phyloP scores from a whole-genome alignment of 441 rosid genomes.

The Jatropha multifida region DNA sequence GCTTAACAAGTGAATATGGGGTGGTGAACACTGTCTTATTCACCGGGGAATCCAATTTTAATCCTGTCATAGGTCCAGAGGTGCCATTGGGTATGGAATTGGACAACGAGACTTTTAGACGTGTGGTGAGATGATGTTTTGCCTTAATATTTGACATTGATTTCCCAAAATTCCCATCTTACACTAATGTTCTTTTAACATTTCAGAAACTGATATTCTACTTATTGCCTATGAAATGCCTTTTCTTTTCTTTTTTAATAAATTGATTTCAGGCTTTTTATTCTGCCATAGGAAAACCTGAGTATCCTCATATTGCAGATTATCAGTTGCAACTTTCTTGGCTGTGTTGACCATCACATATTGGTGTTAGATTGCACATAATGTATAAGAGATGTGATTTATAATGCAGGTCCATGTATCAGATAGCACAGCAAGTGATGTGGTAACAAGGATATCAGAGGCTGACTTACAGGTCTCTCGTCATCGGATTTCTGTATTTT shows the following conservation, averaged over 20 bases:
- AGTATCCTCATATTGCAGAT: neutral
- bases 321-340: neutral
- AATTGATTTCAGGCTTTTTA: neutral
- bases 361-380: neutral
- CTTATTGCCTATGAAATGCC: neutral
- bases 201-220: neutral
- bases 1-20: conserved; percentile 56
- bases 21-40: conserved; percentile 60
- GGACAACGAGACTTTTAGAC: conserved; percentile 38
- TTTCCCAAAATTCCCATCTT: neutral
- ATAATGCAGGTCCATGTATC: conserved; percentile 31
- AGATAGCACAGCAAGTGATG: conserved; percentile 42
- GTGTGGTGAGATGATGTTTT: conserved; percentile 31
- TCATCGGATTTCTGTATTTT: conserved; percentile 48
- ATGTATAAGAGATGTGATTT: neutral
- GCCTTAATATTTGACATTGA: neutral
- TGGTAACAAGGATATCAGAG: conserved; percentile 45
- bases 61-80: conserved; percentile 40
- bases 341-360: neutral
- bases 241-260: too few relatives aligned
- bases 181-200: neutral
- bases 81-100: conserved; percentile 59
- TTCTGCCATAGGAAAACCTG: neutral
- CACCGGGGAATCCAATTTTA: conserved; percentile 46
- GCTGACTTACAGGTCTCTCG: conserved; percentile 52